These are phyloP conservation scores for Scedosporium dehoogii DNA, from an alignment of 2,329 filamentous ascomycete genomes.

Conservation along the genomic window DNA sequence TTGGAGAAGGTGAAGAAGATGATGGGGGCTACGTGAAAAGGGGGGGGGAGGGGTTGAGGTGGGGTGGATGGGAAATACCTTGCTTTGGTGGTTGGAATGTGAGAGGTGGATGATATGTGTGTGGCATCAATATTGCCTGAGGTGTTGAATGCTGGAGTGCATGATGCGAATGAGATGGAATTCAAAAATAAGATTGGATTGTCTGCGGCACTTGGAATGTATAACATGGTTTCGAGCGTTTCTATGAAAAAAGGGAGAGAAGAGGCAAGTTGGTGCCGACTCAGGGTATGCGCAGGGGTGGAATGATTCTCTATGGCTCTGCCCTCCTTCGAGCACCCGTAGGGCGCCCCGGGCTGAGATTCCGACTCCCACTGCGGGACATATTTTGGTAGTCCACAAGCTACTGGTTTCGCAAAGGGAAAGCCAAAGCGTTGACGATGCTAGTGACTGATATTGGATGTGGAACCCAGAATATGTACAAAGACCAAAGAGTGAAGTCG, in stretches of 20 bases:
- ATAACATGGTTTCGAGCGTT: background rate
- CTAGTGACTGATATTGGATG: no score
- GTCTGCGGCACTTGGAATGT: background rate
- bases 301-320: no score
- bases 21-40: conserved; percentile 27
- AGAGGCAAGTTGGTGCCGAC: no score
- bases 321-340: no score
- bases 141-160: background rate
- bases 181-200: background rate
- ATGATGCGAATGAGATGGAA: background rate
- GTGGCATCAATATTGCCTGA: no score
- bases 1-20: conserved; percentile 70
- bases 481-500: background rate
- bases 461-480: background rate
- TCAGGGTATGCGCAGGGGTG: no score
- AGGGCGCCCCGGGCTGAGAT: no score
- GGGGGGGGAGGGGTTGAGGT: background rate
- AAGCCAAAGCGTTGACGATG: no score
- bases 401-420: no score
- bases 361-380: no score
- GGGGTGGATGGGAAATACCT: background rate
- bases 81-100: background rate
- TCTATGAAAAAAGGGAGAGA: no score
- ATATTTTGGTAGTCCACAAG: no score
- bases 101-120: background rate